Evolutionary conservation across 2,329 filamentous ascomycete species (phyloP).

Genomic region (Claviceps monticola): DNA sequence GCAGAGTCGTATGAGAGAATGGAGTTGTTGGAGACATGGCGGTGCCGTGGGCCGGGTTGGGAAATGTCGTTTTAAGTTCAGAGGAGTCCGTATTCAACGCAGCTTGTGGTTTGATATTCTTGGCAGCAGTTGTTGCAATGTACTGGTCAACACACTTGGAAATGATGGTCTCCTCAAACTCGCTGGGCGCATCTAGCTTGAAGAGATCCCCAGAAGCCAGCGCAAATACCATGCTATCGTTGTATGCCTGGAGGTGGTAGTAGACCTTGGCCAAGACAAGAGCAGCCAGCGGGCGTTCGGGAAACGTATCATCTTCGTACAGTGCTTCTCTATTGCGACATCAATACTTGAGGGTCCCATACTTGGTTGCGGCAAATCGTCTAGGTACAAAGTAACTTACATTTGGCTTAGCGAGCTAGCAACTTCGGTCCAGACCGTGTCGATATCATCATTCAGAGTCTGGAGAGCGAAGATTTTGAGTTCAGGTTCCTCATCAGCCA

Average conservation of each 20-base stretch:
- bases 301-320: conserved; percentile 92
- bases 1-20: conserved; percentile 85
- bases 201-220: conserved; percentile 90
- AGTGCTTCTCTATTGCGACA: conserved; percentile 62
- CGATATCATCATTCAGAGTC: conserved; percentile 90
- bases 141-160: conserved; percentile 98
- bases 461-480: conserved; percentile 91
- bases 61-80: conserved; percentile 71
- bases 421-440: conserved; percentile 95
- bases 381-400: conserved; percentile 33
- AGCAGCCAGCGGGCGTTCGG: conserved; percentile 85
- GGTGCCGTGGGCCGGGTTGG: conserved; percentile 51
- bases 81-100: conserved; percentile 38
- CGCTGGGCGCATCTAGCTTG: conserved; percentile 76
- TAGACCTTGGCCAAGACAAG: conserved; percentile 95
- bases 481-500: conserved; percentile 86
- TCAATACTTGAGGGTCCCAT: background rate
- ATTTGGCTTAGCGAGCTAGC: conserved; percentile 86
- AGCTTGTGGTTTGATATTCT: conserved; percentile 31
- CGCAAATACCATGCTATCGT: conserved; percentile 98
- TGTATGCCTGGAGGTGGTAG: conserved; percentile 97
- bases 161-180: conserved; percentile 98
- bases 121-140: conserved; percentile 56
- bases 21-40: conserved; percentile 82
- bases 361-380: background rate